Percentiles rank a stretch among this genome's conserved stretches.
phyloP scores from a whole-genome alignment of 129 eudicot genomes.

The Centaurea solstitialis region DNA sequence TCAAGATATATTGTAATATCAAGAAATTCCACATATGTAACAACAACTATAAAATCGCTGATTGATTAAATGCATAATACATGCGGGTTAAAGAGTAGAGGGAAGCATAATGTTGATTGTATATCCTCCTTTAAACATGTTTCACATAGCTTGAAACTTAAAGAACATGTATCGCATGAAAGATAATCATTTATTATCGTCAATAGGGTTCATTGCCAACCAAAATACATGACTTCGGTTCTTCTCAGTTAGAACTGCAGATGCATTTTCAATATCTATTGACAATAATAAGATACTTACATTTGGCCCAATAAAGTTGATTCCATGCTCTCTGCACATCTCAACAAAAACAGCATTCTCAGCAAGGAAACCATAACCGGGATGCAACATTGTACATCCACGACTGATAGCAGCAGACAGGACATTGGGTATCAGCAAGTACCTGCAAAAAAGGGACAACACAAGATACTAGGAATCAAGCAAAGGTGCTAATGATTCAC shows the following conservation, averaged over 20 bases:
- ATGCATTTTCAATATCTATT: neutral
- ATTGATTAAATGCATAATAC: neutral
- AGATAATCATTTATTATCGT: neutral
- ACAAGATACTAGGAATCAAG: neutral
- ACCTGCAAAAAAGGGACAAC: conserved; percentile 43
- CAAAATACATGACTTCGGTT: neutral
- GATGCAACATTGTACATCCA: conserved; percentile 97
- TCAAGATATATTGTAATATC: conserved; percentile 4
- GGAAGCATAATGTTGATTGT: neutral
- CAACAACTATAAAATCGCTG: neutral
- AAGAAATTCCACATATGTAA: conserved; percentile 1
- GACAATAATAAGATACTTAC: conserved; percentile 40
- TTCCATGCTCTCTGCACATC: conserved; percentile 92
- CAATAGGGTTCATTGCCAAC: conserved; percentile 7
- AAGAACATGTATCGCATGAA: neutral
- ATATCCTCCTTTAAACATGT: conserved; percentile 2
- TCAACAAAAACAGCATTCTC: conserved; percentile 94
- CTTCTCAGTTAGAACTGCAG: conserved; percentile 1
- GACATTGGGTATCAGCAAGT: conserved; percentile 81
- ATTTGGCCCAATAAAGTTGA: conserved; percentile 92
- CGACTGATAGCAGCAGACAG: conserved; percentile 88
- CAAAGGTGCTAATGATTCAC: neutral
- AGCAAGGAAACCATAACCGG: conserved; percentile 96
- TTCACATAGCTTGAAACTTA: neutral
- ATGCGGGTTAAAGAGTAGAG: neutral